Percentiles rank a stretch among this genome's conserved stretches.
phyloP scores from a whole-genome alignment of 208 protist genomes.

The Leishmania tropica region DNA sequence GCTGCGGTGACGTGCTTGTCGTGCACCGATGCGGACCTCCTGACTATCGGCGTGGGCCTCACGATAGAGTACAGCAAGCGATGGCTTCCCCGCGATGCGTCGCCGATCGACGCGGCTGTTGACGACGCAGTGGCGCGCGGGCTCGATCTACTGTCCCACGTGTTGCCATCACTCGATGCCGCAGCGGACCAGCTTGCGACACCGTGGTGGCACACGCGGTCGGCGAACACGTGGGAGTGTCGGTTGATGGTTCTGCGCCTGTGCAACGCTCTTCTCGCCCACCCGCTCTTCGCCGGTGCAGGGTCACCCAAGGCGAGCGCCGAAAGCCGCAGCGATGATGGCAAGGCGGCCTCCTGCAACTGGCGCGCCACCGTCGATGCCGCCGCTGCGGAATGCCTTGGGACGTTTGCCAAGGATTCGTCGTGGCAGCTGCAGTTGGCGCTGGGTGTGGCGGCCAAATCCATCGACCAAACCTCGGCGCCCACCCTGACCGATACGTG shows the following conservation, averaged over 20 bases:
- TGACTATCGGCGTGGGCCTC: conserved; percentile 26
- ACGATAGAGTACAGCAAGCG: conserved; percentile 18
- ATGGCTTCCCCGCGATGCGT: conserved; percentile 11
- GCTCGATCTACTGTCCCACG: conserved; percentile 3
- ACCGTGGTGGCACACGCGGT: conserved; percentile 16
- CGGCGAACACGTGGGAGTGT: conserved; percentile 36
- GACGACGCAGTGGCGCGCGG: not conserved
- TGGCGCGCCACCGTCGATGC: not conserved
- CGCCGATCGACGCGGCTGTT: not conserved
- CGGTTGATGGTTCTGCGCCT: conserved; percentile 28
- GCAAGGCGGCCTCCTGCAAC: too few relatives aligned
- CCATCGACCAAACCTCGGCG: not conserved
- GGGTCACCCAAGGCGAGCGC: not conserved
- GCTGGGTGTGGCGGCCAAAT: not conserved
- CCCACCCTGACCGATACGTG: conserved; percentile 21
- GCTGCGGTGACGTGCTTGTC: conserved; percentile 13
- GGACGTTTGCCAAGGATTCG: conserved; percentile 4
- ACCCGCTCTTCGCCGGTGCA: not conserved
- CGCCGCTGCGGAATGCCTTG: conserved; percentile 19
- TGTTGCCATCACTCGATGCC: not conserved
- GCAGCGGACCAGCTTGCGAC: not conserved
- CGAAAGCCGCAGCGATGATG: not conserved
- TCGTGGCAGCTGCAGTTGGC: conserved; percentile 29
- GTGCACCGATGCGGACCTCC: conserved; percentile 12
- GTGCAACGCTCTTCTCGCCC: conserved; percentile 14